Evolutionary conservation across 2,329 filamentous ascomycete species (phyloP).

Genomic region (Fusarium secorum): DNA sequence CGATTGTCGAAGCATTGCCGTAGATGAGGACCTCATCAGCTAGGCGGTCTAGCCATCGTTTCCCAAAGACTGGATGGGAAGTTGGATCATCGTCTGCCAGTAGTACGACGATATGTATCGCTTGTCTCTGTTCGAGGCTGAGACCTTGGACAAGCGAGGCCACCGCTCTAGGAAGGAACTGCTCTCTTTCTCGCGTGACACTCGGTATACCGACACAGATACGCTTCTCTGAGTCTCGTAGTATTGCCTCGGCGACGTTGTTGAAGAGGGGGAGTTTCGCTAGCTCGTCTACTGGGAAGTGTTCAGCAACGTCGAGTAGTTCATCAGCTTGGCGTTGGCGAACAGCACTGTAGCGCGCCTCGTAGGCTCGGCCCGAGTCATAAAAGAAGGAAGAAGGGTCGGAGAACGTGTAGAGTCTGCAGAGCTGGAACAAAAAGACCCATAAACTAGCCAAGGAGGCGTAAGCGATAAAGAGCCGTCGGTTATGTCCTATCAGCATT

Average conservation of each 20-base stretch:
- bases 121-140: slow-evolving; percentile 37
- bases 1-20: not conserved
- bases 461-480: not conserved
- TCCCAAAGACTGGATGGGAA: slow-evolving; percentile 41
- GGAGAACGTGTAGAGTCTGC: slow-evolving; percentile 30
- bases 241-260: not conserved
- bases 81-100: slow-evolving; percentile 42
- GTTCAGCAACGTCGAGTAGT: slow-evolving; percentile 20
- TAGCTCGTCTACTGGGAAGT: not conserved
- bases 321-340: slow-evolving; percentile 37
- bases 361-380: slow-evolving; percentile 35
- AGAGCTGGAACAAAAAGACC: slow-evolving; percentile 36
- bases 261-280: not conserved
- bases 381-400: slow-evolving; percentile 43
- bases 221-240: not conserved
- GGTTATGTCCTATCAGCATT: not conserved
- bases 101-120: slow-evolving; percentile 42
- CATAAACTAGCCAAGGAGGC: slow-evolving; percentile 8
- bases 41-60: slow-evolving; percentile 42
- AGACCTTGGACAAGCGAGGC: slow-evolving; percentile 44
- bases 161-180: slow-evolving; percentile 39
- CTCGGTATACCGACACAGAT: slow-evolving; percentile 44
- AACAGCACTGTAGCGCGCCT: slow-evolving; percentile 33
- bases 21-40: slow-evolving; percentile 45
- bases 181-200: slow-evolving; percentile 36